Conservation (phyloP, 345 rosid genomes). For the Clausena lansium region DNA sequence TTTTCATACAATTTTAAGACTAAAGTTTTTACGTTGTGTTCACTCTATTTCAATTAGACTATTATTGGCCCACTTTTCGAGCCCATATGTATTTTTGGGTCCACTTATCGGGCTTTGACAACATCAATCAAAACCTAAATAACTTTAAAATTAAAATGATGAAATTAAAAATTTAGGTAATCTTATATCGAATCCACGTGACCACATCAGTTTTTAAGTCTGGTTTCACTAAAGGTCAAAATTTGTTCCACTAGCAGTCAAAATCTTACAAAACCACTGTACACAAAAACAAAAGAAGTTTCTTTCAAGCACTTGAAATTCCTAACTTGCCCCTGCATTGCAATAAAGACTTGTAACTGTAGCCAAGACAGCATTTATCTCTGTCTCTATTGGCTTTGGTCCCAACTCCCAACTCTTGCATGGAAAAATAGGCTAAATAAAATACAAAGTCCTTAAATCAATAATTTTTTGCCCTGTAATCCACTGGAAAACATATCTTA, state of each 20-base stretch:
- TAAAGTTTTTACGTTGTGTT: no score
- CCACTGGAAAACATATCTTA: not conserved
- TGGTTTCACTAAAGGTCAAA: not conserved
- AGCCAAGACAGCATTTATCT: not conserved
- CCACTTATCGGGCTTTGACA: no score
- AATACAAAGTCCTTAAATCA: not conserved
- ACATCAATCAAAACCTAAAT: not conserved
- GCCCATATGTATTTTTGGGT: no score
- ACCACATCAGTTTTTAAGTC: no score
- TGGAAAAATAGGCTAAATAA: not conserved
- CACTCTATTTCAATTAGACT: not conserved
- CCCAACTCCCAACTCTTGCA: not conserved
- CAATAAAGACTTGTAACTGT: not conserved
- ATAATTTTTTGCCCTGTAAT: not conserved
- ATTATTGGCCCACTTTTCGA: no score
- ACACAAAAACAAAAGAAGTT: not conserved
- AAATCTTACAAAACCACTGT: not conserved
- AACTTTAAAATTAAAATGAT: not conserved
- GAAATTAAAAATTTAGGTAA: not conserved
- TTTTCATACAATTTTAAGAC: no score
- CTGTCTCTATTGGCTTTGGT: not conserved
- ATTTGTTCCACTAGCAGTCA: not conserved
- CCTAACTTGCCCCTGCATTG: not conserved
- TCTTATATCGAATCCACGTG: not conserved
- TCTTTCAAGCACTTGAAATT: not conserved